Percentiles rank a stretch among this genome's conserved stretches.
Conservation (phyloP, 148 eudicot species). For the Silene uniflora region DNA sequence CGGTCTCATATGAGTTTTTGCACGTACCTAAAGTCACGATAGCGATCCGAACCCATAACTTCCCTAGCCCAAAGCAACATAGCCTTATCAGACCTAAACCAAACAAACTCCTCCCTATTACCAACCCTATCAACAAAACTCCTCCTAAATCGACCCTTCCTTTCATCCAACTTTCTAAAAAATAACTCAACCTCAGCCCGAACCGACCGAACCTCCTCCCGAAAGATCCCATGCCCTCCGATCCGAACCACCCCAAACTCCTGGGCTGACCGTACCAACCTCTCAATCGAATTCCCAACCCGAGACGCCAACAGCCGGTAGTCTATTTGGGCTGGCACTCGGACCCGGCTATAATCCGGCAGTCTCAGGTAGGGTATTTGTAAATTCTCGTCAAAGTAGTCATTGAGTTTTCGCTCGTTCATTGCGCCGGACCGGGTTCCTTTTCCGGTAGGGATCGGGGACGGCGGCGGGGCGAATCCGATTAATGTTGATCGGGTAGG, state of each 20-base stretch:
- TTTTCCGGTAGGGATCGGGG: conserved; percentile 67
- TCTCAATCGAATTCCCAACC: conserved; percentile 42
- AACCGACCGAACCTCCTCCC: conserved; percentile 39
- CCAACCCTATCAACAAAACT: conserved; percentile 52
- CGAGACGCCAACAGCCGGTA: conserved; percentile 32
- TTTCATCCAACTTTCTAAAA: conserved; percentile 41
- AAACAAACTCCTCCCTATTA: conserved; percentile 55
- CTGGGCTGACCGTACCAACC: conserved; percentile 39
- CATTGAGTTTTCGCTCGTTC: conserved; percentile 37
- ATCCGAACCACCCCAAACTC: conserved; percentile 59
- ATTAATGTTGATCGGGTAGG: neutral
- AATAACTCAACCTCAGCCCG: conserved; percentile 45
- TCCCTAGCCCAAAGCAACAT: conserved; percentile 46
- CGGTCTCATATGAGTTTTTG: neutral
- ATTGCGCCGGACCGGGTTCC: conserved; percentile 49
- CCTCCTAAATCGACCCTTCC: conserved; percentile 37
- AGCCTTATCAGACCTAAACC: conserved; percentile 48
- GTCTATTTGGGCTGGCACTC: conserved; percentile 45
- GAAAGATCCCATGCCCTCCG: conserved; percentile 48
- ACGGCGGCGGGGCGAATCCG: conserved; percentile 42
- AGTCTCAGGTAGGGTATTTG: conserved; percentile 57
- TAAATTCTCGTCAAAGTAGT: conserved; percentile 35
- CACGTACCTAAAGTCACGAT: conserved; percentile 53
- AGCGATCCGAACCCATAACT: conserved; percentile 47
- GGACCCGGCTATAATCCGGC: conserved; percentile 37